phyloP scores from a whole-genome alignment of 164 flowering plant species.

The Litsea cubeba region DNA sequence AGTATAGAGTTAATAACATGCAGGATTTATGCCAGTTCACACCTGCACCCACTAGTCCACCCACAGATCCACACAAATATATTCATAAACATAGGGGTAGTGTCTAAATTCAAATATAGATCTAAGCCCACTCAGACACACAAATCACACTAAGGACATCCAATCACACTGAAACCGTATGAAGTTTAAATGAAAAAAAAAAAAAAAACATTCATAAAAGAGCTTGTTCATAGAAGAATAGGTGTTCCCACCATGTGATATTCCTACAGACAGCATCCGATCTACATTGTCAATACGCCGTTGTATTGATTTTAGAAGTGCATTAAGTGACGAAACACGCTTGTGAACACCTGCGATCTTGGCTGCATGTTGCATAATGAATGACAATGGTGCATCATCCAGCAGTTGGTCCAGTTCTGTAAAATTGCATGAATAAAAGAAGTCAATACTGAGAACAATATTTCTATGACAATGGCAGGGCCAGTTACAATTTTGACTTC shows the following conservation, averaged over 20 bases:
- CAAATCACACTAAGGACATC: too few relatives aligned
- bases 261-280: conserved; percentile 46
- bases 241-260: conserved; percentile 41
- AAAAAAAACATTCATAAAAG: neutral
- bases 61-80: too few relatives aligned
- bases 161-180: too few relatives aligned
- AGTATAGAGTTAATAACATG: too few relatives aligned
- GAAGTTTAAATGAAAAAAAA: neutral
- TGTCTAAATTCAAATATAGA: too few relatives aligned
- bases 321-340: conserved; percentile 76
- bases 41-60: too few relatives aligned
- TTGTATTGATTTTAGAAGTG: conserved; percentile 66
- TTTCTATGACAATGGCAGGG: neutral
- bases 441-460: neutral
- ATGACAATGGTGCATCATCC: conserved; percentile 93
- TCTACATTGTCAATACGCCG: conserved; percentile 84
- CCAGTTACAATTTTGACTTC: too few relatives aligned
- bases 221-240: neutral
- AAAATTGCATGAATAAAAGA: neutral
- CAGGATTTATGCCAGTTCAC: too few relatives aligned
- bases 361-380: conserved; percentile 88
- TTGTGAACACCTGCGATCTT: conserved; percentile 76
- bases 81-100: too few relatives aligned
- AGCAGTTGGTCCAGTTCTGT: conserved; percentile 89
- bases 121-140: too few relatives aligned